A percentile compares a stretch with the other conserved stretches of the same genome.
Conservation (phyloP, 2,329 filamentous ascomycete species). For the Diaporthe vaccinii region DNA sequence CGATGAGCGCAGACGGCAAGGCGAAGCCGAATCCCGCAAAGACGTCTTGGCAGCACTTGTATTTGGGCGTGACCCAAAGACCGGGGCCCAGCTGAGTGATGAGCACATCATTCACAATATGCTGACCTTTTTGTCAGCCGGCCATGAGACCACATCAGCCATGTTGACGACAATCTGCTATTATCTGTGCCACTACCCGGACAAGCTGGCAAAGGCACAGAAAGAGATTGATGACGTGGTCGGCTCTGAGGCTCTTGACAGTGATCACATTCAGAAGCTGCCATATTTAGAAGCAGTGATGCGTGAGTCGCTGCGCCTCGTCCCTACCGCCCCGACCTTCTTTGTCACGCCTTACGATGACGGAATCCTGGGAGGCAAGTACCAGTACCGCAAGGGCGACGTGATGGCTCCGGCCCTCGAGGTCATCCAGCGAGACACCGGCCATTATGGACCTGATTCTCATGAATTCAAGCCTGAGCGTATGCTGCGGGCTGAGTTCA, state of each 20-base stretch:
- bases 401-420: conserved; percentile 59
- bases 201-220: conserved; percentile 65
- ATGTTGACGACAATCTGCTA: conserved; percentile 58
- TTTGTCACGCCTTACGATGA: conserved; percentile 50
- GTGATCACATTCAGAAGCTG: conserved; percentile 63
- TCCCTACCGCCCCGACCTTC: conserved; percentile 64
- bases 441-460: conserved; percentile 69
- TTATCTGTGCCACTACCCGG: conserved; percentile 54
- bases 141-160: conserved; percentile 69
- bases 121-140: conserved; percentile 41
- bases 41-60: conserved; percentile 16
- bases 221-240: conserved; percentile 67
- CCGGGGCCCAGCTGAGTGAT: conserved; percentile 57
- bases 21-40: not conserved
- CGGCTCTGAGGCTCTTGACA: conserved; percentile 57
- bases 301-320: conserved; percentile 67
- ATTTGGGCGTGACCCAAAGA: conserved; percentile 18
- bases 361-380: conserved; percentile 67
- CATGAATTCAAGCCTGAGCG: conserved; percentile 71
- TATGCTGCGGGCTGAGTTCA: conserved; percentile 63
- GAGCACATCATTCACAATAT: conserved; percentile 34
- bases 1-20: not conserved
- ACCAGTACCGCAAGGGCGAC: conserved; percentile 61
- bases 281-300: conserved; percentile 67
- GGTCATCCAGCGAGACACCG: conserved; percentile 67